Conservation (phyloP, 805 yeast species). For the Sungouiozyma intestinalis region DNA sequence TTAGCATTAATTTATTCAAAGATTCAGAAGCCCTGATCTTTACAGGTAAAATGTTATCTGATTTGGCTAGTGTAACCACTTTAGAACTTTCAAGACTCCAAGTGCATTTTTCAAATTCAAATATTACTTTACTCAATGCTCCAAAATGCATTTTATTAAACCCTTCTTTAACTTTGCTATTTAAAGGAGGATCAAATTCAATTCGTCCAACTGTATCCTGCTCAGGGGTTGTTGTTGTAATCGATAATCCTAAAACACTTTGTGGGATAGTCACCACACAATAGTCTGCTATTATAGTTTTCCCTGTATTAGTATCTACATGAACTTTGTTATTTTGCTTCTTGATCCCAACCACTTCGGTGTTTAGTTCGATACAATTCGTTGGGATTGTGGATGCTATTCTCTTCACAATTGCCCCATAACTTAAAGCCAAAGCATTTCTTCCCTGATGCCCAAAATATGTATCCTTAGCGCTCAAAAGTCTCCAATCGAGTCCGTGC, state of each 20-base stretch:
- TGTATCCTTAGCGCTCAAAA: conserved; percentile 58
- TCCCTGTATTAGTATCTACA: conserved; percentile 30
- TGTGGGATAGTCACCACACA: conserved; percentile 70
- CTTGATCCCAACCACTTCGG: conserved; percentile 32
- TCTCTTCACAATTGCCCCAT: conserved; percentile 40
- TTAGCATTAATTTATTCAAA: conserved; percentile 10
- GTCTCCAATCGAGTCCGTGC: conserved; percentile 66
- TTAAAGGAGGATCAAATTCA: conserved; percentile 46
- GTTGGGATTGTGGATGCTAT: conserved; percentile 33
- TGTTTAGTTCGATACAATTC: conserved; percentile 31
- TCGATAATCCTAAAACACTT: conserved; percentile 44
- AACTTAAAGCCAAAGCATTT: conserved; percentile 55
- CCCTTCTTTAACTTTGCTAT: conserved; percentile 33
- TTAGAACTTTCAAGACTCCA: conserved; percentile 51
- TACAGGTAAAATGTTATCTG: conserved; percentile 9
- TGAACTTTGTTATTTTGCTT: conserved; percentile 19
- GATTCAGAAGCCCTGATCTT: conserved; percentile 13
- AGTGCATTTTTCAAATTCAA: conserved; percentile 53
- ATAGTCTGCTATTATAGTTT: conserved; percentile 37
- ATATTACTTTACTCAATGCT: conserved; percentile 58
- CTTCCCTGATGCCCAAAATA: conserved; percentile 68
- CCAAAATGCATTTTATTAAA: conserved; percentile 48
- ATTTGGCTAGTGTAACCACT: conserved; percentile 35
- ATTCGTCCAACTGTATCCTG: conserved; percentile 33
- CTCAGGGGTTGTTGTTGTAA: conserved; percentile 5